phyloP scores from a whole-genome alignment of 2,329 filamentous ascomycete species.

The Colletotrichum eremochloae region DNA sequence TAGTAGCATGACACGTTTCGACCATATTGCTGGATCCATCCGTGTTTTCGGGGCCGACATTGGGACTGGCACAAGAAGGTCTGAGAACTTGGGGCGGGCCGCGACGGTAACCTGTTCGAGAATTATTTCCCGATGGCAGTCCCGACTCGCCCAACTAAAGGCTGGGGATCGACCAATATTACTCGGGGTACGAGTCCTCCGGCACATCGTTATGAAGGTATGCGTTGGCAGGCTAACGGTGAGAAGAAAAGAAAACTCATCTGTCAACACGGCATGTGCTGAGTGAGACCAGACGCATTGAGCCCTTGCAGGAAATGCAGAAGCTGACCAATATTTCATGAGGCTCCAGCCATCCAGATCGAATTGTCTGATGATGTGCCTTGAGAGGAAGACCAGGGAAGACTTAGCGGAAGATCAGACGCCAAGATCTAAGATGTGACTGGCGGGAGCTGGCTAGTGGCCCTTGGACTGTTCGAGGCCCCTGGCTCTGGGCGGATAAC shows the following conservation, averaged over 20 bases:
- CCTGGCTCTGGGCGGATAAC: background rate
- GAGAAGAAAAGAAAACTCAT: conserved; percentile 16
- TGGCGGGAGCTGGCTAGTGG: background rate
- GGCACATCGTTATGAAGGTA: conserved; percentile 18
- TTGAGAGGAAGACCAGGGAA: conserved; percentile 2
- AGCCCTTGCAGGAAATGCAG: conserved; percentile 35
- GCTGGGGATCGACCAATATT: conserved; percentile 29
- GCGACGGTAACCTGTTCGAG: conserved; percentile 3
- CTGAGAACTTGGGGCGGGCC: background rate
- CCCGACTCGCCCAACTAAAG: conserved; percentile 23
- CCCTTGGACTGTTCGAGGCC: conserved; percentile 8
- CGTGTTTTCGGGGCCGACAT: conserved; percentile 10
- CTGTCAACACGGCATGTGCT: conserved; percentile 28
- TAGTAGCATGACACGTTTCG: conserved; percentile 3
- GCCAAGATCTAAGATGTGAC: conserved; percentile 14
- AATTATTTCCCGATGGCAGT: conserved; percentile 9
- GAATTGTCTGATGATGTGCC: conserved; percentile 38
- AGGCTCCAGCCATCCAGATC: conserved; percentile 12
- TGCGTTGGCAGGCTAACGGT: conserved; percentile 37
- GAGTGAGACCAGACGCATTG: conserved; percentile 35
- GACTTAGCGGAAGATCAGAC: conserved; percentile 21
- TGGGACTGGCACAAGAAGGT: background rate
- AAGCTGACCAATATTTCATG: conserved; percentile 24
- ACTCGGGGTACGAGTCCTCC: conserved; percentile 22
- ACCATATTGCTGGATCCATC: conserved; percentile 25